phyloP scores from a whole-genome alignment of 257 asterid genomes.

The Paraleonurus japonicus region DNA sequence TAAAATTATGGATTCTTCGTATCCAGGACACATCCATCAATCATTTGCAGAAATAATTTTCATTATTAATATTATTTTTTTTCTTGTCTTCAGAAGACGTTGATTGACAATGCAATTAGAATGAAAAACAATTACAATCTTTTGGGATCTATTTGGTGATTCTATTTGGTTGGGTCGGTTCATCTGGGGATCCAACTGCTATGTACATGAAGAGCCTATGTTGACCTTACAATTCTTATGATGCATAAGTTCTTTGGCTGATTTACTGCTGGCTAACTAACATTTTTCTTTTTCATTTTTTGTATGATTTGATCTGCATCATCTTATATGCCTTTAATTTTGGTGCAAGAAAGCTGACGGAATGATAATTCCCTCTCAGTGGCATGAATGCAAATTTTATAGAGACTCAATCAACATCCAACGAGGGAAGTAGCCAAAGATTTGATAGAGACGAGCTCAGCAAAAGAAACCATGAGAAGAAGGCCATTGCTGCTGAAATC shows the following conservation, averaged over 20 bases:
- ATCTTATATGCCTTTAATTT: background rate
- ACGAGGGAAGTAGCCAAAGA: slow-evolving; percentile 61
- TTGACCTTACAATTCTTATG: background rate
- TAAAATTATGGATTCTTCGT: background rate
- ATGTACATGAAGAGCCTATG: background rate
- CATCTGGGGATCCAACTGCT: too few species aligned
- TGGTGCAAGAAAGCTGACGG: background rate
- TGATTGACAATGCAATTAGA: background rate
- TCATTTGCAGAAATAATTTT: background rate
- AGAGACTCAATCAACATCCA: slow-evolving; percentile 31
- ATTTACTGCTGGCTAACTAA: background rate
- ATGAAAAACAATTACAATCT: background rate
- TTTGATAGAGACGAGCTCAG: slow-evolving; percentile 56
- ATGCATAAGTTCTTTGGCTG: background rate
- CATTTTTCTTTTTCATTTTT: background rate
- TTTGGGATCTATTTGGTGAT: background rate
- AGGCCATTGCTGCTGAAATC: slow-evolving; percentile 58
- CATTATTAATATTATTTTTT: background rate
- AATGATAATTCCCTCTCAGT: background rate
- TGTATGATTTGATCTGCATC: background rate
- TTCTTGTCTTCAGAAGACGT: background rate
- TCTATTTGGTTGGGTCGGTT: too few species aligned
- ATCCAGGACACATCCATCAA: background rate
- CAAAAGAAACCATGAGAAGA: slow-evolving; percentile 60
- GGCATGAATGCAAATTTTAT: background rate